A percentile compares a stretch with the other conserved stretches of the same genome.
These are phyloP conservation scores for Clavariopsis aquatica DNA, from an alignment of 495 filamentous ascomycete species.

Conservation along the genomic window DNA sequence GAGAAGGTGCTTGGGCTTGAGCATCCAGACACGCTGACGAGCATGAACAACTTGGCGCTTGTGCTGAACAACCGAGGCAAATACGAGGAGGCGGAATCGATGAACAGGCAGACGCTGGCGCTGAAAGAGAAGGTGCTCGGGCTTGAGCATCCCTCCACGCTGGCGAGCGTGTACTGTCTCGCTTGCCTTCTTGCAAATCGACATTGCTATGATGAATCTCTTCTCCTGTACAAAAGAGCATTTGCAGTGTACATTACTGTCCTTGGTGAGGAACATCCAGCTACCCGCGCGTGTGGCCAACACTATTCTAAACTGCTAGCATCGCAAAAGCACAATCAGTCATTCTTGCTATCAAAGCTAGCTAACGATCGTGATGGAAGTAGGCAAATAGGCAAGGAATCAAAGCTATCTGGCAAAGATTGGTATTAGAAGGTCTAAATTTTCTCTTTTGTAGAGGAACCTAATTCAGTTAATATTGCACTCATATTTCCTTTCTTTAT, in stretches of 20 bases:
- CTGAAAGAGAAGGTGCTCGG: slow-evolving; percentile 6
- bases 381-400: not conserved
- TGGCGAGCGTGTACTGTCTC: slow-evolving; percentile 1
- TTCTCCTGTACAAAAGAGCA: slow-evolving; percentile 2
- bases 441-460: not conserved
- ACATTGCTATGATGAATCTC: slow-evolving; percentile 1
- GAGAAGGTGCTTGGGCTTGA: no score
- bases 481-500: not conserved
- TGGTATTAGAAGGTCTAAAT: not conserved
- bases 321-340: not conserved
- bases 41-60: no score
- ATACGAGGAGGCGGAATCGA: slow-evolving; percentile 1
- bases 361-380: not conserved
- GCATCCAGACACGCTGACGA: no score
- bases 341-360: not conserved
- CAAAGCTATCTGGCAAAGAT: not conserved
- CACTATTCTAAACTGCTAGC: not conserved
- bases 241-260: not conserved
- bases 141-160: not conserved
- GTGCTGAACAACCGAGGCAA: not conserved
- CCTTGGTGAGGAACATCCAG: slow-evolving; percentile 4
- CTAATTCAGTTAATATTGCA: not conserved
- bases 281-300: slow-evolving; percentile 1
- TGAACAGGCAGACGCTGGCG: slow-evolving; percentile 3
- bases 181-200: slow-evolving; percentile 3